Base-by-base conservation (phyloP, 208 protist species). In the Wallacemonas sp. region DNA sequence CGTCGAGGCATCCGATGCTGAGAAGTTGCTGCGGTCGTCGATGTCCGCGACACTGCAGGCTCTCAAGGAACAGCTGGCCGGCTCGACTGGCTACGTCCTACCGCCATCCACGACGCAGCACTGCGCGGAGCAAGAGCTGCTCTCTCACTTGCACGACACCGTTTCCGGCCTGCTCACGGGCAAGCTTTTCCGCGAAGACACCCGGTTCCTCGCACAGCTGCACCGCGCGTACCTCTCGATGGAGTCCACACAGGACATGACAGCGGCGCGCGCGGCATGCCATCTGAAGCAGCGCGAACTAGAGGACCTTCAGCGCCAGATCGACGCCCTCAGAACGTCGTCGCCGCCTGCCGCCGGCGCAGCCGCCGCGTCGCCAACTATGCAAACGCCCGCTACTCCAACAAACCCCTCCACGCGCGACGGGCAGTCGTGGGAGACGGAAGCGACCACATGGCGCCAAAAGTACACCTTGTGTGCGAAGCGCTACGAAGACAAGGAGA, bases 121-220 rank as follows among this genome's bases (percentile, higher is more conserved):
- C 50, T 77, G 67, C 61, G 64, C 81, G 28, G 88, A 94, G 66
- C 70, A 84, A 5, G 81, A 86, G 16, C 67, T 87, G 70, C 61
- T 96, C 11, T 65, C 61, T 28, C 72, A 84, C 11, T 69, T 96
- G 31, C 86, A 87, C 23, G 57, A 75, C 12, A 57, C 65, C 18
- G 65, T 89, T 44, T 65, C 67, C 46, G 55, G 65, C 45, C 45
- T 89, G 12, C 61, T 89, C 23, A 61, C 76, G 10, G 91, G 91
- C 4, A 79, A 68, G 52, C 77, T 94, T 20, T 92, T 86, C 38
- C 81, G 79, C 16, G 91, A 96, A 69, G 91, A 96, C 67, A 81
- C 74, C 54, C 74, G 75, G 41, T 90, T 87, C 61, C 65, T 93
- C 11, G 42, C 82, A 3, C 78, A 92, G 25, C 79, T 96, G n/a